Evolutionary conservation across 371 early-diverging fungal species (phyloP).

Genomic region (Saksenaea oblongispora): DNA sequence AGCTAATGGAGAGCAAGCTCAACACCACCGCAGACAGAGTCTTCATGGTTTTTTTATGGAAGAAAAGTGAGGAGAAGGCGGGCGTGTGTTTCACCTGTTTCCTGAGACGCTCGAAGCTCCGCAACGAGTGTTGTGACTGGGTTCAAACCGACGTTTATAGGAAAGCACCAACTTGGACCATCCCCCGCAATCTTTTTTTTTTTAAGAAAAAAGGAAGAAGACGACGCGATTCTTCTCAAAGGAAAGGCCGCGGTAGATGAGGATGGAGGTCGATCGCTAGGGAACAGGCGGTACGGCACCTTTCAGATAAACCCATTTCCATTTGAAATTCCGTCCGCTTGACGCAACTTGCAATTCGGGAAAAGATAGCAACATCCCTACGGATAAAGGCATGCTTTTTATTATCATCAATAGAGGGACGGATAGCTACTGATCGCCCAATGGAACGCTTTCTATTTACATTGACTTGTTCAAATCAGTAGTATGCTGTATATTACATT

Average conservation of each 20-base stretch:
- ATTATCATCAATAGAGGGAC: too few relatives aligned
- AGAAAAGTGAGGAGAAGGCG: not conserved
- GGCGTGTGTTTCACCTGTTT: not conserved
- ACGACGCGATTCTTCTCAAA: not conserved
- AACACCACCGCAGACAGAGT: not conserved
- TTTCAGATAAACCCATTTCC: too few relatives aligned
- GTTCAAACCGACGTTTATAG: not conserved
- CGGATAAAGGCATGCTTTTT: too few relatives aligned
- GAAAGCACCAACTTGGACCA: not conserved
- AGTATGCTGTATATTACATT: too few relatives aligned
- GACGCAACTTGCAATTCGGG: too few relatives aligned
- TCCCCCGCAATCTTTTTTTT: not conserved
- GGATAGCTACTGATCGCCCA: too few relatives aligned
- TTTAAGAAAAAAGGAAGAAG: not conserved
- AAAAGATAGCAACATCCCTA: too few relatives aligned
- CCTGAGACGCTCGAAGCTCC: not conserved
- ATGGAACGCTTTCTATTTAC: too few relatives aligned
- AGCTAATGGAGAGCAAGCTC: conserved; percentile 5
- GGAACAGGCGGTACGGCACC: too few relatives aligned
- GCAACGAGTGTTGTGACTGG: not conserved
- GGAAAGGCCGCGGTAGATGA: not conserved
- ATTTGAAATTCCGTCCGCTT: too few relatives aligned
- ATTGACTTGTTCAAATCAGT: too few relatives aligned
- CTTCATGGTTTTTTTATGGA: not conserved
- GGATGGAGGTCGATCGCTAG: not conserved